phyloP scores from a whole-genome alignment of 805 yeast species.

The Metschnikowia kofuensis region DNA sequence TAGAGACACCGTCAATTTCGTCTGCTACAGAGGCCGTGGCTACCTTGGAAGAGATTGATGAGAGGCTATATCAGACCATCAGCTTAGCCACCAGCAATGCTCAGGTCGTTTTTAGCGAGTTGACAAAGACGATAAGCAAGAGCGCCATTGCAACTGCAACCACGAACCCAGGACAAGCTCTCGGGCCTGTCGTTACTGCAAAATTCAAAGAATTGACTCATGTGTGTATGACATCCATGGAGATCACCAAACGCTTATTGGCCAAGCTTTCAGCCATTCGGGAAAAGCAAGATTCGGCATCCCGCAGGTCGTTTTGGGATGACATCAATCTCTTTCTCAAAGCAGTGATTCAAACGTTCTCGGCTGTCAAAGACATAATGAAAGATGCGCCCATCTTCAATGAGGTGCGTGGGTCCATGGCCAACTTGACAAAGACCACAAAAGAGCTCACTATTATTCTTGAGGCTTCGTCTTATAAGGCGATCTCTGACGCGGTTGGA shows the following conservation, averaged over 20 bases:
- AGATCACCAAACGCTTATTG: slow-evolving; percentile 67
- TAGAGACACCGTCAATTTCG: slow-evolving; percentile 10
- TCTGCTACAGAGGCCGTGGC: slow-evolving; percentile 13
- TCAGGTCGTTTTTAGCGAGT: slow-evolving; percentile 71
- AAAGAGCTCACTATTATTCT: slow-evolving; percentile 88
- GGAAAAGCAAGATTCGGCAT: slow-evolving; percentile 44
- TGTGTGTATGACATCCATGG: slow-evolving; percentile 78
- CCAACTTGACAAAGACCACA: slow-evolving; percentile 80
- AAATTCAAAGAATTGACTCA: slow-evolving; percentile 75
- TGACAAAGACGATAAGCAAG: slow-evolving; percentile 64
- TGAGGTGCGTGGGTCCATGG: slow-evolving; percentile 76
- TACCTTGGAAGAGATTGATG: slow-evolving; percentile 51
- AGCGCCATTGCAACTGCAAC: slow-evolving; percentile 53
- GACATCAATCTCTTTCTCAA: slow-evolving; percentile 79
- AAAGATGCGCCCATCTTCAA: slow-evolving; percentile 75
- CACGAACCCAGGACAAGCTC: slow-evolving; percentile 18
- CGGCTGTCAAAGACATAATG: slow-evolving; percentile 79
- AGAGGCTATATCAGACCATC: slow-evolving; percentile 62
- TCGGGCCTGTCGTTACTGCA: slow-evolving; percentile 47
- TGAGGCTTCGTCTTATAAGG: slow-evolving; percentile 42
- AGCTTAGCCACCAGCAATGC: slow-evolving; percentile 65
- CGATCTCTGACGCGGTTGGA: slow-evolving; percentile 16
- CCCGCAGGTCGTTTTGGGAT: slow-evolving; percentile 75
- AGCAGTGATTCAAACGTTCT: slow-evolving; percentile 78
- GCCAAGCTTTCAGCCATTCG: slow-evolving; percentile 51